These are phyloP conservation scores for Candida jianshihensis DNA, from an alignment of 805 yeast genomes.

Conservation along the genomic window DNA sequence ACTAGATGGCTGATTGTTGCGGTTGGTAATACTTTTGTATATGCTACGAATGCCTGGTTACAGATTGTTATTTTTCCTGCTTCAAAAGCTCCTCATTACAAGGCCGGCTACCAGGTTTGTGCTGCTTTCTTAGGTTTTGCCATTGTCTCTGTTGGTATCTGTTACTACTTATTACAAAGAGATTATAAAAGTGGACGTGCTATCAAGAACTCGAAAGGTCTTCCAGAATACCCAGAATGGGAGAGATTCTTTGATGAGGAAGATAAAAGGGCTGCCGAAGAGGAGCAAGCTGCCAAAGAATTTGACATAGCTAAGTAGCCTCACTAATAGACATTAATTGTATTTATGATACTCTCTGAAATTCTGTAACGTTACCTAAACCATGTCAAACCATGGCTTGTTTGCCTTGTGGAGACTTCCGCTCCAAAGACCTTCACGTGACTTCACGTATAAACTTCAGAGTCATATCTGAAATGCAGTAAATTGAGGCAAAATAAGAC, in stretches of 20 bases:
- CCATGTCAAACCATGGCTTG: no score
- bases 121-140: slow-evolving; percentile 15
- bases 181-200: slow-evolving; percentile 27
- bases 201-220: slow-evolving; percentile 7
- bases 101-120: slow-evolving; percentile 25
- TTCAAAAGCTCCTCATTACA: slow-evolving; percentile 27
- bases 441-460: not conserved
- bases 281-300: not conserved
- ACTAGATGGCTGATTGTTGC: slow-evolving; percentile 23
- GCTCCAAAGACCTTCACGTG: not conserved
- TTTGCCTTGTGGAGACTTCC: no score
- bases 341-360: no score
- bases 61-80: slow-evolving; percentile 29
- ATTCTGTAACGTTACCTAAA: no score
- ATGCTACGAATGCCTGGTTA: slow-evolving; percentile 28
- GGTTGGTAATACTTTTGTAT: slow-evolving; percentile 26
- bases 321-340: no score
- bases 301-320: no score
- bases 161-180: slow-evolving; percentile 28
- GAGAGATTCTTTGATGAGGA: slow-evolving; percentile 7
- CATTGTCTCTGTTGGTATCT: slow-evolving; percentile 4
- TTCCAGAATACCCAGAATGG: slow-evolving; percentile 13
- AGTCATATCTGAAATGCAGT: no score
- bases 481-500: no score
- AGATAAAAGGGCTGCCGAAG: slow-evolving; percentile 2